Percentiles rank a stretch among this genome's conserved stretches.
These are phyloP conservation scores for Termitomyces titanicus DNA, from an alignment of 768 basidiomycete species.

Conservation along the genomic window DNA sequence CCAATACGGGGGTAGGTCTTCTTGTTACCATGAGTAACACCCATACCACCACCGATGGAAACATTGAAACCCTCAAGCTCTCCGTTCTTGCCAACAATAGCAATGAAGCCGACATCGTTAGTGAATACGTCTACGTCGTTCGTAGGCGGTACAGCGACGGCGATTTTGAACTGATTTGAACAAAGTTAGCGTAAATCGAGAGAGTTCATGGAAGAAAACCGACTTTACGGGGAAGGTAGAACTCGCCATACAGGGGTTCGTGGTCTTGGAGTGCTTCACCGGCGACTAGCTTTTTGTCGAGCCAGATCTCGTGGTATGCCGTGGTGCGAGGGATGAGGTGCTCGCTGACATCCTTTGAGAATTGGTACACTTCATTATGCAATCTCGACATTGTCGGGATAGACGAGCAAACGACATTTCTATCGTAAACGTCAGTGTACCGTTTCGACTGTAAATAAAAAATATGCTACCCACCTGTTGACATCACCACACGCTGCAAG, in stretches of 20 bases:
- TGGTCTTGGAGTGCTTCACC: constrained; percentile 93
- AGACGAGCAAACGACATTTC: constrained; percentile 88
- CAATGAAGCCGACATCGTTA: constrained; percentile 96
- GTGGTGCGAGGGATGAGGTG: constrained; percentile 86
- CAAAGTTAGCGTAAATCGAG: constrained; percentile 3
- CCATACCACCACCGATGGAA: constrained; percentile 94
- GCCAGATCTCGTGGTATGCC: constrained; percentile 99
- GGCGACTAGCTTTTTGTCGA: constrained; percentile 94
- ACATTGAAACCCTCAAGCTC: constrained; percentile 93
- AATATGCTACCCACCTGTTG: constrained; percentile 62
- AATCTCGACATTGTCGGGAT: constrained; percentile 88
- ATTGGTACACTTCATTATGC: constrained; percentile 79
- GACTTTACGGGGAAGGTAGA: constrained; percentile 96
- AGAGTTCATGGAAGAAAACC: constrained; percentile 13
- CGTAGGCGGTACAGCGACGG: constrained; percentile 92
- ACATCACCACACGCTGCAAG: constrained; percentile 99
- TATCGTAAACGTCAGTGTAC: constrained; percentile 23
- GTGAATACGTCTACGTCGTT: constrained; percentile 97
- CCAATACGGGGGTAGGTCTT: constrained; percentile 95
- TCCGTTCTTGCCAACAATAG: constrained; percentile 74
- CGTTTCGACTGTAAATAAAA: not conserved
- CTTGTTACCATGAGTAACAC: constrained; percentile 98
- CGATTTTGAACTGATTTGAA: constrained; percentile 83
- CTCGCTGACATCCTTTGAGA: constrained; percentile 79
- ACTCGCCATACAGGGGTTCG: constrained; percentile 96